These are phyloP conservation scores for Pseudohyphozyma bogoriensis DNA, from an alignment of 768 basidiomycete species.

Conservation along the genomic window DNA sequence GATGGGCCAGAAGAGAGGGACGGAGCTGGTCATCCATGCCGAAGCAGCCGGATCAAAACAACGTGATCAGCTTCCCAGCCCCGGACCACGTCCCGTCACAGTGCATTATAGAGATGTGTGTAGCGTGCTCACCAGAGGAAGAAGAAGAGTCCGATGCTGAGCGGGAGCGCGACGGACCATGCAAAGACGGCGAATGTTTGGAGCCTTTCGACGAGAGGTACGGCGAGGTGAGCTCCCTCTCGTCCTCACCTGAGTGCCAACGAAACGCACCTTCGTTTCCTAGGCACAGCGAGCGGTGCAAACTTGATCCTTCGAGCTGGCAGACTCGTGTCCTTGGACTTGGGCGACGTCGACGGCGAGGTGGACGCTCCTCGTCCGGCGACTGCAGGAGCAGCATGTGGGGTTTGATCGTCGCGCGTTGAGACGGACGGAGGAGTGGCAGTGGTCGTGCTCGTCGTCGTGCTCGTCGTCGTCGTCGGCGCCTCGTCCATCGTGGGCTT, in stretches of 20 bases:
- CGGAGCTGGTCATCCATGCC: conserved; percentile 57
- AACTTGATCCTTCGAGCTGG: not conserved
- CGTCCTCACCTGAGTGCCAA: too few relatives aligned
- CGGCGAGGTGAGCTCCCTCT: conserved; percentile 47
- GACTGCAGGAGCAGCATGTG: too few relatives aligned
- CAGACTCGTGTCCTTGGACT: not conserved
- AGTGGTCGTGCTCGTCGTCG: too few relatives aligned
- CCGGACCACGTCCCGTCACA: not conserved
- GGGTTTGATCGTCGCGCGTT: too few relatives aligned
- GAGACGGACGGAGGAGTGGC: too few relatives aligned
- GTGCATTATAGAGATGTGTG: not conserved
- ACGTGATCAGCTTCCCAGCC: not conserved
- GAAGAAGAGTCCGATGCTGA: conserved; percentile 58
- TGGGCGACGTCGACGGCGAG: not conserved
- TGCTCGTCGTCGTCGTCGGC: too few relatives aligned
- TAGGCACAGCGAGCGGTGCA: not conserved
- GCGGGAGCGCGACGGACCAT: conserved; percentile 73
- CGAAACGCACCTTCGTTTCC: too few relatives aligned
- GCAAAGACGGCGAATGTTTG: conserved; percentile 81
- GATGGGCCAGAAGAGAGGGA: conserved; percentile 80
- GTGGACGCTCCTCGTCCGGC: too few relatives aligned
- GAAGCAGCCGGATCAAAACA: not conserved
- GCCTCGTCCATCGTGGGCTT: too few relatives aligned
- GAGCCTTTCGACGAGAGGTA: conserved; percentile 62
- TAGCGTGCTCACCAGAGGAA: conserved; percentile 59